Evolutionary conservation across 2,329 filamentous ascomycete species (phyloP), one percentile per base, ranked within the genome.

Genomic region (Apiospora phragmitis): DNA sequence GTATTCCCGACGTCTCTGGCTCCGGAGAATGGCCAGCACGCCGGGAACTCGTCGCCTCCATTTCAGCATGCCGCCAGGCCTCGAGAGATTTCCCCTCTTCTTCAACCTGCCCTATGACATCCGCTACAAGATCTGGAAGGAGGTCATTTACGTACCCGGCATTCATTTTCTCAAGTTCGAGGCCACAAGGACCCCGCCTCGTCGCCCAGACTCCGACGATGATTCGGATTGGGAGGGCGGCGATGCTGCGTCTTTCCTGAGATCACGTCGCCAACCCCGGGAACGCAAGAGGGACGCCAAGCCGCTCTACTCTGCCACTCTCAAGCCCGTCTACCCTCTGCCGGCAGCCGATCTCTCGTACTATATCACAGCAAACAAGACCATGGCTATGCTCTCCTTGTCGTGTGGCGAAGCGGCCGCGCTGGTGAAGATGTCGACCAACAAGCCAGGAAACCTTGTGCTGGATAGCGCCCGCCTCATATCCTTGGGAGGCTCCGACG

Each of bases 81-180:
- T 77, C 2, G 74, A 76, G 49, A 74, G 68, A n/a, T 79, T 79
- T 65, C 66, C 70, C 45, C 65, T 71, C 14, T 79, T 79, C 70
- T n/a, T 59, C 51, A 62, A 70, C 14, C 71, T 79, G 41, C 78
- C 78, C 4, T 78, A 76, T 38, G 78, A 79, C 49, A 74, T 79
- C 45, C 77, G 77, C 18, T 69, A 75, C 41, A 73, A 76, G 70
- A 76, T 79, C 38, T 79, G 77, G 78, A 70, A 76, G 65, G 55
- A 74, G 2, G 69, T 72, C 45, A 76, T 79, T 21, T 76, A 75
- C 43, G 75, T 73, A 0, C 75, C 76, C 6, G 78, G 78, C 5
- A 79, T 79, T n/a, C 78, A 79, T 72, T 79, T 79, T 55, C 76
- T 79, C 42, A 77, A 77, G 67, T 74, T 79, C 41, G 76, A 72